Conservation (phyloP, 2,329 filamentous ascomycete species). For the Westerdykella aurantiaca region DNA sequence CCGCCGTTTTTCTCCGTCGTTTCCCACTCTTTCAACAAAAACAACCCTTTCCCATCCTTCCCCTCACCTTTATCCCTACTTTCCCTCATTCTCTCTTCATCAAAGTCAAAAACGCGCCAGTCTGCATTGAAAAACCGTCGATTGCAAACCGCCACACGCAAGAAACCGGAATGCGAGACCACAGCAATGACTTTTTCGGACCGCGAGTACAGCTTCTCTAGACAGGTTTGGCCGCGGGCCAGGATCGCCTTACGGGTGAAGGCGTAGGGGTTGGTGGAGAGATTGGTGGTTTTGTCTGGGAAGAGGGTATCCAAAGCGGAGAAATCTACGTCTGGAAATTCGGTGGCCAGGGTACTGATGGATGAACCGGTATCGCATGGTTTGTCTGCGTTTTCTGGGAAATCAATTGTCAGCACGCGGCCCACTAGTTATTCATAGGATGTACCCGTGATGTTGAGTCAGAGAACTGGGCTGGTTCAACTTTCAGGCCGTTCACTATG, state of each 20-base stretch:
- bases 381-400: conserved; percentile 40
- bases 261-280: conserved; percentile 43
- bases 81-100: conserved; percentile 42
- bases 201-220: conserved; percentile 48
- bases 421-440: neutral
- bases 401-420: too few relatives aligned
- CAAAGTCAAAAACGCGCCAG: conserved; percentile 58
- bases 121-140: conserved; percentile 53
- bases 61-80: conserved; percentile 34
- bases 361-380: conserved; percentile 59
- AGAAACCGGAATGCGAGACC: conserved; percentile 60
- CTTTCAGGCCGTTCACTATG: neutral
- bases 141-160: conserved; percentile 53
- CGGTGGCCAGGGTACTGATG: conserved; percentile 38
- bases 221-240: conserved; percentile 48
- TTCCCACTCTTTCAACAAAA: conserved; percentile 44
- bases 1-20: conserved; percentile 43
- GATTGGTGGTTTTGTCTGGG: conserved; percentile 54
- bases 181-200: conserved; percentile 59
- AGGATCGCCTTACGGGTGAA: conserved; percentile 51
- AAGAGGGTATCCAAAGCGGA: conserved; percentile 53
- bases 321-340: conserved; percentile 56
- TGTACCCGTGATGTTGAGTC: neutral
- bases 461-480: neutral
- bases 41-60: conserved; percentile 39